Percentiles rank a stretch among this genome's conserved stretches.
Evolutionary conservation across 305 asterid genomes (phyloP).

Genomic region (Vinca major): DNA sequence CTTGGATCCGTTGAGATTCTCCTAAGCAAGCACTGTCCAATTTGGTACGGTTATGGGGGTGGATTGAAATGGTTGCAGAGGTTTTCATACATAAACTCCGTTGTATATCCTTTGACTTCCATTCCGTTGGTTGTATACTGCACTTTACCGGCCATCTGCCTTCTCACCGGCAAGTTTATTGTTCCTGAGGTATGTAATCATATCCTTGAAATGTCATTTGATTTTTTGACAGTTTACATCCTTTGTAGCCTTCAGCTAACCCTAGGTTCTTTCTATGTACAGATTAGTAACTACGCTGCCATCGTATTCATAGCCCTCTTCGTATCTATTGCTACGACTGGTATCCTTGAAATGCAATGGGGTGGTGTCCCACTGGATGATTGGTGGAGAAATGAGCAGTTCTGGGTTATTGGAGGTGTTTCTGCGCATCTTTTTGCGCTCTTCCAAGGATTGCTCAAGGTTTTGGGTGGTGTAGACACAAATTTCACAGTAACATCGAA

Average conservation of each 20-base stretch:
- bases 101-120: constrained; percentile 79
- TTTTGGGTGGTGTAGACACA: constrained; percentile 73
- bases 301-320: constrained; percentile 64
- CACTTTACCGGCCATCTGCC: constrained; percentile 78
- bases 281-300: constrained; percentile 77
- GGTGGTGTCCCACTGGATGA: constrained; percentile 75
- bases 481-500: constrained; percentile 83
- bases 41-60: constrained; percentile 87
- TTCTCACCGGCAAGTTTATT: constrained; percentile 67
- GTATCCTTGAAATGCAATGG: constrained; percentile 90
- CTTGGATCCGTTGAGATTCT: constrained; percentile 87
- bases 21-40: constrained; percentile 72
- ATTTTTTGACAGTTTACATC: neutral
- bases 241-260: constrained; percentile 10
- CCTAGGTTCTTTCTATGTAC: constrained; percentile 14
- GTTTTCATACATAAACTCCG: constrained; percentile 68
- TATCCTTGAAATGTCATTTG: neutral
- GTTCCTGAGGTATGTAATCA: constrained; percentile 59
- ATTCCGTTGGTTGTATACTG: constrained; percentile 73
- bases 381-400: constrained; percentile 98
- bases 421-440: constrained; percentile 88
- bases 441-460: constrained; percentile 78
- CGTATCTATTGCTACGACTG: constrained; percentile 67
- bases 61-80: constrained; percentile 73
- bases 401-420: constrained; percentile 91